Evolutionary conservation across 345 rosid genomes (phyloP).

Genomic region (Citrus unshiu): DNA sequence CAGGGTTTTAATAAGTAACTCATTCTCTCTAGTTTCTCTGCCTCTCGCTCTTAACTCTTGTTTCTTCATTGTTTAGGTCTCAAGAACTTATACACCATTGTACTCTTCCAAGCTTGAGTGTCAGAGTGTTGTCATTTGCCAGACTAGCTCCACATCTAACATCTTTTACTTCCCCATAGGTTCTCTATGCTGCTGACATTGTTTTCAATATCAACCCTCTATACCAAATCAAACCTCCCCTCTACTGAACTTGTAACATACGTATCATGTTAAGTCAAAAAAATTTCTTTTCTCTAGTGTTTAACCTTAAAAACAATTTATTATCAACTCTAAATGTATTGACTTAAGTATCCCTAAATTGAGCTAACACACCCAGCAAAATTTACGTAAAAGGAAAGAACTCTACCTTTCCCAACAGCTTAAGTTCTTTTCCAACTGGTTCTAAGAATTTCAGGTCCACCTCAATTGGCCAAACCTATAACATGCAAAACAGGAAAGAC

Average conservation of each 20-base stretch:
- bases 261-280: not conserved
- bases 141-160: not conserved
- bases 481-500: slow-evolving; percentile 8
- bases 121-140: not conserved
- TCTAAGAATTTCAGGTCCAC: slow-evolving; percentile 74
- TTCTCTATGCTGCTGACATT: not conserved
- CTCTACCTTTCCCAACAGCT: slow-evolving; percentile 77
- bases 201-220: too few relatives aligned
- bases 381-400: not conserved
- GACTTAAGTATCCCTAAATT: not conserved
- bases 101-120: not conserved
- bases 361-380: not conserved
- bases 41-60: too few relatives aligned
- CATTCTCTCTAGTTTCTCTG: too few relatives aligned
- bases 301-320: not conserved
- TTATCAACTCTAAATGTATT: too few relatives aligned
- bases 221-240: too few relatives aligned
- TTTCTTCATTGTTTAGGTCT: too few relatives aligned
- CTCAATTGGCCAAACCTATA: slow-evolving; percentile 87
- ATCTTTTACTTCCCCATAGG: not conserved
- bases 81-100: too few relatives aligned
- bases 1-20: too few relatives aligned
- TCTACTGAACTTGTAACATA: not conserved
- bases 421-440: slow-evolving; percentile 74
- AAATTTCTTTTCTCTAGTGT: not conserved